Percentiles rank a stretch among this genome's conserved stretches.
phyloP scores from a whole-genome alignment of 129 eudicot species.

The Kitagawia praeruptora region DNA sequence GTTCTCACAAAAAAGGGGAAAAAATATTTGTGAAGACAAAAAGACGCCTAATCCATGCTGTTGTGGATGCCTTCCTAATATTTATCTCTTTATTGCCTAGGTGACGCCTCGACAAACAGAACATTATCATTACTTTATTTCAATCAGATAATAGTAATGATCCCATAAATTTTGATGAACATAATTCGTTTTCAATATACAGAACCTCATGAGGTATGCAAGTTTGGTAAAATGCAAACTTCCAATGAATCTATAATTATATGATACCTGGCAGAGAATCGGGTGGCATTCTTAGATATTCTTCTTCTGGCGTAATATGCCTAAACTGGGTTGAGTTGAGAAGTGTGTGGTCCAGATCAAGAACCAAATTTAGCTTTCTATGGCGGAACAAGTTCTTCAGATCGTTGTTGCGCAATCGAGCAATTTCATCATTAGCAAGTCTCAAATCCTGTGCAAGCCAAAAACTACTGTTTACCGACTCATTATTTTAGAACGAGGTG shows the following conservation, averaged over 20 bases:
- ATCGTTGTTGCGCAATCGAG: constrained; percentile 60
- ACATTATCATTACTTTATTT: neutral
- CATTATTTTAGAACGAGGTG: neutral
- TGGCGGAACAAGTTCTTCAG: constrained; percentile 49
- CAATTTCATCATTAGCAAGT: constrained; percentile 59
- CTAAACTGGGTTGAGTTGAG: constrained; percentile 62
- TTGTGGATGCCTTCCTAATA: too few relatives aligned
- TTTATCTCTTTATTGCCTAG: too few relatives aligned
- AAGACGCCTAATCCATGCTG: too few relatives aligned
- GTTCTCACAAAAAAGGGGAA: too few relatives aligned
- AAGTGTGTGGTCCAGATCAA: constrained; percentile 89
- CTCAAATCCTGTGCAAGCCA: constrained; percentile 51
- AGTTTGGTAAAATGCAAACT: neutral
- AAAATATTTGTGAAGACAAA: too few relatives aligned
- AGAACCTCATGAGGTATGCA: neutral
- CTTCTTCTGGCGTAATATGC: constrained; percentile 64
- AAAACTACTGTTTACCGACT: neutral
- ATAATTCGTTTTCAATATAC: neutral
- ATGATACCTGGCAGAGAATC: constrained; percentile 64
- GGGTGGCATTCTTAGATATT: constrained; percentile 37
- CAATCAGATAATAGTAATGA: neutral
- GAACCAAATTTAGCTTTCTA: constrained; percentile 68
- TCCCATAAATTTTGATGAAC: neutral
- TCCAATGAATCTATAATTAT: neutral
- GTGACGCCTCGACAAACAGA: too few relatives aligned